A percentile compares a stretch with the other conserved stretches of the same genome.
Evolutionary conservation across 805 yeast species (phyloP).

Genomic region (Pichia eremophila): DNA sequence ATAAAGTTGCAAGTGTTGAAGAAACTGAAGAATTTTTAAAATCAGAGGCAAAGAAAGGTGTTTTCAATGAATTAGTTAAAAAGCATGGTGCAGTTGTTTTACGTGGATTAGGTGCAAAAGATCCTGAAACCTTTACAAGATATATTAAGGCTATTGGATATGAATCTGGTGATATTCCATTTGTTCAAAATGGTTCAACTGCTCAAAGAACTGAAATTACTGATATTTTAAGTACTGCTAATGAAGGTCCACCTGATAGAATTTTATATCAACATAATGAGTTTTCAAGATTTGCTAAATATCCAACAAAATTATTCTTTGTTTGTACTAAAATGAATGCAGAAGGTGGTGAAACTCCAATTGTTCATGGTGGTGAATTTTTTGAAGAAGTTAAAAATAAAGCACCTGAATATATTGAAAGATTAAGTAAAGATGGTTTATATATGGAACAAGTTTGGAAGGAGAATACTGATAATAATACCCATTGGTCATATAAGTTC

Average conservation of each 20-base stretch:
- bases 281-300: slow-evolving; percentile 1
- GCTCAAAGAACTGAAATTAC: slow-evolving; percentile 1
- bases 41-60: background rate
- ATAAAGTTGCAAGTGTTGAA: background rate
- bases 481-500: no score
- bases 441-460: slow-evolving; percentile 1
- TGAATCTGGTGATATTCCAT: background rate
- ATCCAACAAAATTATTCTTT: slow-evolving; percentile 1
- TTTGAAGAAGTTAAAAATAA: background rate
- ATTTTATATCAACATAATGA: slow-evolving; percentile 3
- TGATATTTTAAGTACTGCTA: background rate
- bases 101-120: background rate
- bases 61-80: background rate
- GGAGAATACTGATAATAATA: background rate
- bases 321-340: background rate
- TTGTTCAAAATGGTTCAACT: slow-evolving; percentile 3
- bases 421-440: background rate
- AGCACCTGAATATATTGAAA: background rate
- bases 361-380: slow-evolving; percentile 1
- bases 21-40: no score
- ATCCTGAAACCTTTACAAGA: background rate
- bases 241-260: background rate
- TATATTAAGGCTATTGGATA: slow-evolving; percentile 1
- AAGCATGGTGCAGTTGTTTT: slow-evolving; percentile 1
- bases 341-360: slow-evolving; percentile 2